Evolutionary conservation across 768 basidiomycete genomes (phyloP).

Genomic region (Kondoa subrosea): DNA sequence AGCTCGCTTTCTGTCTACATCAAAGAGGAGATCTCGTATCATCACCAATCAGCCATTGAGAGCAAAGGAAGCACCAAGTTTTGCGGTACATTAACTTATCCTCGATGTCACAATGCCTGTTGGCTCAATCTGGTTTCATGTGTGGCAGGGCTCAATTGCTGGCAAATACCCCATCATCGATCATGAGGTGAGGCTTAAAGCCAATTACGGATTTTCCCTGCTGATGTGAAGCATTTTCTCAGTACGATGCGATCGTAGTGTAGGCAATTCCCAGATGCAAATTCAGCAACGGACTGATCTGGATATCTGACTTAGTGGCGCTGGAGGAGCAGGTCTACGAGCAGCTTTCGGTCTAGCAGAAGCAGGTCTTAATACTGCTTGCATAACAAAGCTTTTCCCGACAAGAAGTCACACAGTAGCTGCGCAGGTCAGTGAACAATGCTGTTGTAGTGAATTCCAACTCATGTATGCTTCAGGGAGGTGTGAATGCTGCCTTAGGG

Average conservation of each 20-base stretch:
- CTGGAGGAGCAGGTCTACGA: slow-evolving; percentile 92
- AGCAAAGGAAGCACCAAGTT: slow-evolving; percentile 60
- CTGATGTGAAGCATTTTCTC: background rate
- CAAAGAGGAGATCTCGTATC: slow-evolving; percentile 45
- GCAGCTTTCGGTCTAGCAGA: slow-evolving; percentile 97
- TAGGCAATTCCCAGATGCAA: slow-evolving; percentile 37
- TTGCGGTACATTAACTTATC: slow-evolving; percentile 1
- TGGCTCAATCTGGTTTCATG: slow-evolving; percentile 17
- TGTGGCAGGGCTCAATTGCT: slow-evolving; percentile 40
- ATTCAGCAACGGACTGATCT: background rate
- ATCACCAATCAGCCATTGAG: slow-evolving; percentile 57
- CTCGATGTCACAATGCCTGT: slow-evolving; percentile 13
- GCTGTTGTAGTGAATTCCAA: background rate
- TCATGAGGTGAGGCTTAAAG: slow-evolving; percentile 40
- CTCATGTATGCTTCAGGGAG: slow-evolving; percentile 43
- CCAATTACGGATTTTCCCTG: background rate
- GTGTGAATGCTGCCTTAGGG: slow-evolving; percentile 96
- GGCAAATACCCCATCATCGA: slow-evolving; percentile 94
- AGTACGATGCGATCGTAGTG: slow-evolving; percentile 95
- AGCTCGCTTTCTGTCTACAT: slow-evolving; percentile 41
- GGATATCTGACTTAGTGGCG: slow-evolving; percentile 45
- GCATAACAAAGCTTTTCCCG: slow-evolving; percentile 93
- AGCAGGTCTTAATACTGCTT: slow-evolving; percentile 95
- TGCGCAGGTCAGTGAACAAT: slow-evolving; percentile 49
- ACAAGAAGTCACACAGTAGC: slow-evolving; percentile 97